Evolutionary conservation across 2,329 filamentous ascomycete genomes (phyloP).

Genomic region (Cryphonectria japonica): DNA sequence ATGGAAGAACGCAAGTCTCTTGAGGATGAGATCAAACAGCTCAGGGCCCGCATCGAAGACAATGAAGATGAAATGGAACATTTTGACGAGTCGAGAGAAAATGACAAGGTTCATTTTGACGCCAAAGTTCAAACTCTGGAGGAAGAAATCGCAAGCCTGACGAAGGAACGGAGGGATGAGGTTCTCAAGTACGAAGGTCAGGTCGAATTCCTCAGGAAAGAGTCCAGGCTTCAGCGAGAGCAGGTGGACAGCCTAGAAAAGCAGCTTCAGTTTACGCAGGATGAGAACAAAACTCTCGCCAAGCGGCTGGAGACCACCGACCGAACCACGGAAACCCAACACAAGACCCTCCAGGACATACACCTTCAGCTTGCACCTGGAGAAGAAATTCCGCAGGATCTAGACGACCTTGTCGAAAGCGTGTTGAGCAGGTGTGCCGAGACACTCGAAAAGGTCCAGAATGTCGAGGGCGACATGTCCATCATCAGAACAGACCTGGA

Average conservation of each 20-base stretch:
- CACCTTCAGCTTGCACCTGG: constrained; percentile 61
- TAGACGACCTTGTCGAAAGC: constrained; percentile 61
- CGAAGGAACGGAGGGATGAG: constrained; percentile 61
- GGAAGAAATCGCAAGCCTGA: constrained; percentile 69
- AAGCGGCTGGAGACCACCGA: constrained; percentile 56
- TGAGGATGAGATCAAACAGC: constrained; percentile 76
- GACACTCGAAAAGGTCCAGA: constrained; percentile 61
- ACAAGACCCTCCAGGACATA: constrained; percentile 60
- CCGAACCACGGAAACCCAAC: constrained; percentile 55
- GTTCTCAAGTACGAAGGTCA: constrained; percentile 63
- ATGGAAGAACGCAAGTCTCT: constrained; percentile 81
- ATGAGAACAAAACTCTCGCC: constrained; percentile 56
- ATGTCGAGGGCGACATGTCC: constrained; percentile 61
- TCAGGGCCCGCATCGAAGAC: constrained; percentile 81
- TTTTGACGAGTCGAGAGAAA: constrained; percentile 79
- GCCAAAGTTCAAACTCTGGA: constrained; percentile 70
- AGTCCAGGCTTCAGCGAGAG: constrained; percentile 62
- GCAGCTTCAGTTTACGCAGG: constrained; percentile 58
- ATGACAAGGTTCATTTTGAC: constrained; percentile 74
- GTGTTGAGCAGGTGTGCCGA: constrained; percentile 62
- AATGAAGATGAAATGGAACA: constrained; percentile 90
- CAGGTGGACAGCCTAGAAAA: constrained; percentile 61
- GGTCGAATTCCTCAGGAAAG: constrained; percentile 64
- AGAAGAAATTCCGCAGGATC: constrained; percentile 57
- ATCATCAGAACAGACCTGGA: constrained; percentile 68